phyloP scores from a whole-genome alignment of 169 alveolate species.

The Theileria parva region DNA sequence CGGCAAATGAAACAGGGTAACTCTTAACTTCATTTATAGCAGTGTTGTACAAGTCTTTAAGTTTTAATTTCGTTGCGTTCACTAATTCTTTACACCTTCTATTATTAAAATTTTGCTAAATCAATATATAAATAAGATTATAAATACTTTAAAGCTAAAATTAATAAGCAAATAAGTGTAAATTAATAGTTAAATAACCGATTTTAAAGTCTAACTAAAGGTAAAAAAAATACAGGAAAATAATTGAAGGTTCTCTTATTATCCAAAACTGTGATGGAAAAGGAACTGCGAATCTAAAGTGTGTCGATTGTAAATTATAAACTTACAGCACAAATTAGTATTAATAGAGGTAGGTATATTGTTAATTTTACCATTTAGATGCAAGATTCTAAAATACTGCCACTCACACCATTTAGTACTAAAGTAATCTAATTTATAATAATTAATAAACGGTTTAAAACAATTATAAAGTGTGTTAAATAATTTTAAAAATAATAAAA shows the following conservation, averaged over 20 bases:
- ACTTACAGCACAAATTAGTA: neutral
- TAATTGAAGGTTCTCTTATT: neutral
- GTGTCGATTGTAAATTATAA: neutral
- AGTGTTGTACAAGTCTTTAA: neutral
- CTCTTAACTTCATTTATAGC: neutral
- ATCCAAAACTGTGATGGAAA: constrained; percentile 1
- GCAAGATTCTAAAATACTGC: neutral
- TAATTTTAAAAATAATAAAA: too few relatives aligned
- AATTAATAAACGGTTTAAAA: too few relatives aligned
- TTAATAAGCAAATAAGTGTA: too few relatives aligned
- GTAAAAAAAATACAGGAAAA: neutral
- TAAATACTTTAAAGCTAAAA: too few relatives aligned
- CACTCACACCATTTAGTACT: neutral
- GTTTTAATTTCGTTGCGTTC: neutral
- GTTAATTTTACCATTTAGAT: neutral
- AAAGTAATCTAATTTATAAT: neutral
- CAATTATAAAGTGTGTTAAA: neutral
- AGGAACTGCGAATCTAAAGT: neutral
- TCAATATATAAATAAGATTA: too few relatives aligned
- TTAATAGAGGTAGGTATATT: neutral
- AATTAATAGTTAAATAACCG: neutral
- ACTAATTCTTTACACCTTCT: neutral
- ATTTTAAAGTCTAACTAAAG: neutral
- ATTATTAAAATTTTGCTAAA: neutral
- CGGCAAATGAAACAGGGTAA: constrained; percentile 24